These are phyloP conservation scores for Solanum megistacrolobum DNA, from an alignment of 257 asterid genomes.

Conservation along the genomic window DNA sequence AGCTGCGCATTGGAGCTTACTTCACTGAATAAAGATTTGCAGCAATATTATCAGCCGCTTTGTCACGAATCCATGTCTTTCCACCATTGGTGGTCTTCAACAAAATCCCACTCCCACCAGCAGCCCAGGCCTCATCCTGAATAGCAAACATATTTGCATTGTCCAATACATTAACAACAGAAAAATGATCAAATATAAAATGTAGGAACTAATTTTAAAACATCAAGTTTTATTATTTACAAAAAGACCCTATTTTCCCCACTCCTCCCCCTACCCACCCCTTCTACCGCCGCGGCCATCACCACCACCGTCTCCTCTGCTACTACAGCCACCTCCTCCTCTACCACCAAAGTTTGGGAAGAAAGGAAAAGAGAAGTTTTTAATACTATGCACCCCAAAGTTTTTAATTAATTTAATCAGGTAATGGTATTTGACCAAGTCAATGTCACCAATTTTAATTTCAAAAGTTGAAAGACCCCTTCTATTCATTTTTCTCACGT, in stretches of 20 bases:
- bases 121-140: constrained; percentile 98
- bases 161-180: neutral
- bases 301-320: neutral
- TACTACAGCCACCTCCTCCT: neutral
- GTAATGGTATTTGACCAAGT: neutral
- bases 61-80: constrained; percentile 85
- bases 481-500: neutral
- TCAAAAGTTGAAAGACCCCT: neutral
- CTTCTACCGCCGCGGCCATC: neutral
- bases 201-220: neutral
- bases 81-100: constrained; percentile 85
- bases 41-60: constrained; percentile 93
- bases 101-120: constrained; percentile 95
- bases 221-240: neutral
- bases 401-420: too few relatives aligned
- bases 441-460: neutral
- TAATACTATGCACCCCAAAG: neutral
- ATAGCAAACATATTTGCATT: neutral
- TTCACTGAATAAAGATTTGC: constrained; percentile 93
- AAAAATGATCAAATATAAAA: neutral
- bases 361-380: neutral
- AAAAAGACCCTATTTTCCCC: neutral
- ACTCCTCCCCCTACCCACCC: neutral
- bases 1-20: constrained; percentile 36
- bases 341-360: neutral